These are phyloP conservation scores for Anisodus acutangulus DNA, from an alignment of 257 asterid genomes.

Conservation along the genomic window DNA sequence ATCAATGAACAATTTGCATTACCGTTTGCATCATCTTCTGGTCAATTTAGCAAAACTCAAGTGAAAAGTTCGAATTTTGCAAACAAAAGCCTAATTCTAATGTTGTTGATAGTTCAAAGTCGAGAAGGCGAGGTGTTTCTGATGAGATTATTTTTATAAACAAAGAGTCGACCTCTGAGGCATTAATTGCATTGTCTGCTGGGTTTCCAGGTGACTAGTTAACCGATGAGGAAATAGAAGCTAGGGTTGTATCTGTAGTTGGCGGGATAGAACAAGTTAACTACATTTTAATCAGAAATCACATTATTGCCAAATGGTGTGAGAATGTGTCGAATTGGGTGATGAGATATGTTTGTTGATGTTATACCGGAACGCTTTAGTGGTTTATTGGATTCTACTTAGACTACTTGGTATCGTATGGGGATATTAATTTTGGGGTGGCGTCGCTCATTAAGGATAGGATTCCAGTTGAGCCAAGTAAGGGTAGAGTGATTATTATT, in stretches of 20 bases:
- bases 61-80: constrained; percentile 35
- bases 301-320: constrained; percentile 79
- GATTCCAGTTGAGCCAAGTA: constrained; percentile 49
- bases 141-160: constrained; percentile 88
- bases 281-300: constrained; percentile 77
- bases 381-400: constrained; percentile 59
- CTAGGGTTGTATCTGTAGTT: constrained; percentile 71
- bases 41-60: background rate
- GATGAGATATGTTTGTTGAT: constrained; percentile 64
- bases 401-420: constrained; percentile 65
- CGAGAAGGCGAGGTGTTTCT: constrained; percentile 42
- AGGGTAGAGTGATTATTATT: constrained; percentile 60
- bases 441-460: constrained; percentile 65
- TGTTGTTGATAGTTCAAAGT: constrained; percentile 30
- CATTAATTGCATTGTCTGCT: constrained; percentile 72
- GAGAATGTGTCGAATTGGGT: constrained; percentile 75
- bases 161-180: constrained; percentile 78
- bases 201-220: constrained; percentile 46
- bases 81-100: background rate
- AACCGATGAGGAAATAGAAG: constrained; percentile 82
- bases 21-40: background rate
- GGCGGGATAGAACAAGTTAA: constrained; percentile 91
- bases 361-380: constrained; percentile 65
- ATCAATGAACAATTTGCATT: constrained; percentile 24
- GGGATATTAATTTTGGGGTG: constrained; percentile 90